Evolutionary conservation across 73 alveolate species (phyloP).

Genomic region (Paramecium biaurelia): DNA sequence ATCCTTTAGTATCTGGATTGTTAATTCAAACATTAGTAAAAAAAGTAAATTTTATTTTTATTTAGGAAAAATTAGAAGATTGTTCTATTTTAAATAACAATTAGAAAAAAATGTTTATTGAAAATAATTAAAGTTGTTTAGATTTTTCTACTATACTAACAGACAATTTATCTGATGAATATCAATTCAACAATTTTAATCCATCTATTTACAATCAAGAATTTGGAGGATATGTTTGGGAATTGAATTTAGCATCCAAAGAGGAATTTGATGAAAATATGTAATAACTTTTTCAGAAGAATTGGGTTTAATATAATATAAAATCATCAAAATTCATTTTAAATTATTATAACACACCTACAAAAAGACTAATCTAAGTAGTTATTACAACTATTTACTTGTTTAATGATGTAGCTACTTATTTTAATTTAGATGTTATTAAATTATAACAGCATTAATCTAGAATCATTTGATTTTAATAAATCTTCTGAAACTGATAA

Average conservation of each 20-base stretch:
- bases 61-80: not conserved
- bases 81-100: not conserved
- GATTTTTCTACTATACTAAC: not conserved
- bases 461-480: not conserved
- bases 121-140: constrained; percentile 23
- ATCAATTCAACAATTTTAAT: not conserved
- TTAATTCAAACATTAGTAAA: not conserved
- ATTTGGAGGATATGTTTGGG: constrained; percentile 35
- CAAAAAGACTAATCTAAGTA: not conserved
- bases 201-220: not conserved
- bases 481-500: not conserved
- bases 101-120: not conserved
- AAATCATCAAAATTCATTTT: not conserved
- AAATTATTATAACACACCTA: not conserved
- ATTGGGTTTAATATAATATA: not conserved
- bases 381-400: not conserved
- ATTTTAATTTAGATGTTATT: not conserved
- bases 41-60: not conserved
- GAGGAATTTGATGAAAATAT: not conserved
- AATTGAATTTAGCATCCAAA: not conserved
- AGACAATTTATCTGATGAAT: not conserved
- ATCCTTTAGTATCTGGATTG: not conserved
- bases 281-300: not conserved
- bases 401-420: not conserved
- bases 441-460: not conserved